phyloP scores from a whole-genome alignment of 306 rosid species.

The Medicago truncatula region MtrunA17r5.0-ANR NC_053045.1:38985001-38985500 shows the following conservation, averaged over 20 bases:
- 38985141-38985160: conserved; percentile 7
- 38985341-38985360: neutral
- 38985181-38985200: neutral
- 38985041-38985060: neutral
- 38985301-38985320: neutral
- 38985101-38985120: conserved; percentile 23
- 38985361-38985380: neutral
- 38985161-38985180: conserved; percentile 11
- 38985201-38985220: neutral
- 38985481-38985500: neutral
- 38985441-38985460: neutral
- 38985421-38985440: neutral
- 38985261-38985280: neutral
- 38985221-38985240: neutral
- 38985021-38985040: neutral
- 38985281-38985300: neutral
- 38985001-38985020: too few relatives aligned
- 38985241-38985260: neutral
- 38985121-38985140: conserved; percentile 34
- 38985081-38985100: neutral
- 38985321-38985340: conserved; percentile 6
- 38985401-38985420: neutral
- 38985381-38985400: neutral
- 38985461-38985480: neutral
- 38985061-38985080: neutral